These are phyloP conservation scores for Botrytis paeoniae DNA, from an alignment of 2,329 filamentous ascomycete species.

Conservation along the genomic window DNA sequence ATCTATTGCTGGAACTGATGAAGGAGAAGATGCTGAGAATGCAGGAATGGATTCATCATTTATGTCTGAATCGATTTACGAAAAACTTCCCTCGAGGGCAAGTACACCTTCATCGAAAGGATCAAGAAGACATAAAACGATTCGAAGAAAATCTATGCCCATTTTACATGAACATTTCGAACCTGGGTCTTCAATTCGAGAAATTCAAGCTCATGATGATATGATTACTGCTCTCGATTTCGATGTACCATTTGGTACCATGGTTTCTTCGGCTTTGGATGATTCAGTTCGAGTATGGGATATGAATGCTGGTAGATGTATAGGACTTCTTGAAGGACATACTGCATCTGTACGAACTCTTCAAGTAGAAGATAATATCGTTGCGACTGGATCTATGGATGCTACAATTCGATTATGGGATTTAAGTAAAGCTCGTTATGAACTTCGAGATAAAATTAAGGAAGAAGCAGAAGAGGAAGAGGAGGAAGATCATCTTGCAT, in stretches of 20 bases:
- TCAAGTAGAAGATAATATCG: constrained; percentile 92
- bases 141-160: constrained; percentile 80
- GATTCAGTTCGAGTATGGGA: constrained; percentile 97
- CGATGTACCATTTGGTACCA: constrained; percentile 92
- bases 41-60: constrained; percentile 58
- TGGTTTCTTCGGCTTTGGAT: constrained; percentile 89
- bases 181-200: constrained; percentile 81
- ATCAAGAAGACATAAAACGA: constrained; percentile 53
- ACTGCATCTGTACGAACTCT: constrained; percentile 88
- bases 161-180: constrained; percentile 94
- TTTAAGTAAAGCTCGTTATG: constrained; percentile 81
- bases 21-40: constrained; percentile 47
- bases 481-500: constrained; percentile 65
- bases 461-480: constrained; percentile 53
- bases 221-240: constrained; percentile 89
- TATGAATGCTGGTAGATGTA: constrained; percentile 86
- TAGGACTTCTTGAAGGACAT: constrained; percentile 88
- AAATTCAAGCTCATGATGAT: constrained; percentile 85
- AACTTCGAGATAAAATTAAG: constrained; percentile 57
- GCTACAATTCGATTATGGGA: constrained; percentile 96
- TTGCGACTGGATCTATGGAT: constrained; percentile 92
- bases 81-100: constrained; percentile 68
- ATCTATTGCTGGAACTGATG: constrained; percentile 51
- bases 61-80: constrained; percentile 98
- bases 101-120: constrained; percentile 47